These are phyloP conservation scores for Euphorbia corollata DNA, from an alignment of 441 rosid species.

Conservation along the genomic window DNA sequence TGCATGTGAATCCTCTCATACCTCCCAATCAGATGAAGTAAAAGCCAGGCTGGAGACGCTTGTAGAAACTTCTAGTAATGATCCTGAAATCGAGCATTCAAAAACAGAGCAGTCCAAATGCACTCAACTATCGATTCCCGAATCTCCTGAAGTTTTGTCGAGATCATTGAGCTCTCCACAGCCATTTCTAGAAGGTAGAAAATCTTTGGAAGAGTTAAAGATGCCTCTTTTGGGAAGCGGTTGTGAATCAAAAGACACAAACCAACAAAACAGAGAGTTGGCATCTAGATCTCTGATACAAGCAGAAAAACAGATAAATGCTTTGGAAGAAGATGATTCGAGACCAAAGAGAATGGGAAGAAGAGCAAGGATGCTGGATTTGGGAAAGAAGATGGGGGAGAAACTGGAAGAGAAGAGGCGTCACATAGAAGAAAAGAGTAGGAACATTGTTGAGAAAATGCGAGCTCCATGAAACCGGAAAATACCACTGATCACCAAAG, in stretches of 20 bases:
- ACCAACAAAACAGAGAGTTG: slow-evolving; percentile 23
- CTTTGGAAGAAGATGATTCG: slow-evolving; percentile 41
- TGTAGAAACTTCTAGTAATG: slow-evolving; percentile 20
- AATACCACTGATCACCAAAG: background rate
- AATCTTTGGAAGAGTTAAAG: slow-evolving; percentile 42
- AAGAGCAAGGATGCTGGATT: slow-evolving; percentile 67
- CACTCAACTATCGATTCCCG: slow-evolving; percentile 20
- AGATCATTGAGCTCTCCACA: slow-evolving; percentile 24
- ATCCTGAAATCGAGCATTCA: slow-evolving; percentile 33
- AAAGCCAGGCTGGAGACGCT: slow-evolving; percentile 34
- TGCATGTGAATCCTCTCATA: slow-evolving; percentile 25
- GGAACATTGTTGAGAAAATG: slow-evolving; percentile 83
- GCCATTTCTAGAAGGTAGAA: slow-evolving; percentile 26
- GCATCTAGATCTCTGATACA: slow-evolving; percentile 25
- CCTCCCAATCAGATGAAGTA: slow-evolving; percentile 31
- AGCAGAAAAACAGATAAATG: slow-evolving; percentile 22
- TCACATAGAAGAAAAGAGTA: slow-evolving; percentile 67
- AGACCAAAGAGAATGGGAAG: slow-evolving; percentile 56
- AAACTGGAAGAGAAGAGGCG: slow-evolving; percentile 86
- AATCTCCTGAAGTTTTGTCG: slow-evolving; percentile 20
- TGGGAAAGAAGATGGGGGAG: slow-evolving; percentile 87
- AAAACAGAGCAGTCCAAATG: slow-evolving; percentile 22
- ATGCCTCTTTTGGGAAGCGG: slow-evolving; percentile 44
- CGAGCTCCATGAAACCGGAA: slow-evolving; percentile 42
- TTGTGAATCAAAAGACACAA: slow-evolving; percentile 32